phyloP scores from a whole-genome alignment of 306 rosid species.

The Urtica urens region DNA sequence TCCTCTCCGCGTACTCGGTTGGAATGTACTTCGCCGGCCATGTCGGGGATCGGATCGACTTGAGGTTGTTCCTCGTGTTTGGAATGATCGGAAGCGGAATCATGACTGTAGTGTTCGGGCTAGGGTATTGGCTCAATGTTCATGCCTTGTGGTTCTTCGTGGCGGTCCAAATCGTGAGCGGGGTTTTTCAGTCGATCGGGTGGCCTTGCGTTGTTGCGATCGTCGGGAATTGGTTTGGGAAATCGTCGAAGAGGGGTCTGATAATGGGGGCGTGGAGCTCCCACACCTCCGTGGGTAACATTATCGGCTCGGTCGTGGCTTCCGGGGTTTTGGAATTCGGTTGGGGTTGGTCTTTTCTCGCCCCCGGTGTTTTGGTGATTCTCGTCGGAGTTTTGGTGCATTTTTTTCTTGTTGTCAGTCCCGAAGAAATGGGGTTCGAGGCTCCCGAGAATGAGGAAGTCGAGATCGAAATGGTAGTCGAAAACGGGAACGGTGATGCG shows the following conservation, averaged over 20 bases:
- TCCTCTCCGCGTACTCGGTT: conserved; percentile 57
- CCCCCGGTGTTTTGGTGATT: conserved; percentile 68
- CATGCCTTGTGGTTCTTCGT: conserved; percentile 62
- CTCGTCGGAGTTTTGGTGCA: conserved; percentile 51
- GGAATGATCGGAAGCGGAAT: conserved; percentile 91
- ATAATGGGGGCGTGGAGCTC: conserved; percentile 93
- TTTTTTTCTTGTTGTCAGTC: conserved; percentile 66
- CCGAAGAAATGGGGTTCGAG: conserved; percentile 52
- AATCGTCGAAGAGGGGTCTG: conserved; percentile 66
- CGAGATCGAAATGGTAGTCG: conserved; percentile 40
- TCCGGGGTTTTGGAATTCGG: conserved; percentile 67
- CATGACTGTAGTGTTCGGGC: conserved; percentile 55
- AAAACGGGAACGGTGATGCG: conserved; percentile 16
- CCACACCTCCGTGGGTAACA: conserved; percentile 83
- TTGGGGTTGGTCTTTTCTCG: conserved; percentile 96
- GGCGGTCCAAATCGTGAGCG: conserved; percentile 66
- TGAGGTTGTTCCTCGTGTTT: conserved; percentile 70
- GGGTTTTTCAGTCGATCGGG: conserved; percentile 88
- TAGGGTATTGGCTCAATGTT: conserved; percentile 75
- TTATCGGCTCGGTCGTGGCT: conserved; percentile 68
- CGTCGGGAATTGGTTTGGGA: conserved; percentile 82
- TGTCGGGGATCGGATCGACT: conserved; percentile 66
- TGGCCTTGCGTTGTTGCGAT: conserved; percentile 97
- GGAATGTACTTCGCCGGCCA: conserved; percentile 92
- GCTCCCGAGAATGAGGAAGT: conserved; percentile 29